Evolutionary conservation across 208 protist species (phyloP).

Genomic region (Acanthamoeba royreba): DNA sequence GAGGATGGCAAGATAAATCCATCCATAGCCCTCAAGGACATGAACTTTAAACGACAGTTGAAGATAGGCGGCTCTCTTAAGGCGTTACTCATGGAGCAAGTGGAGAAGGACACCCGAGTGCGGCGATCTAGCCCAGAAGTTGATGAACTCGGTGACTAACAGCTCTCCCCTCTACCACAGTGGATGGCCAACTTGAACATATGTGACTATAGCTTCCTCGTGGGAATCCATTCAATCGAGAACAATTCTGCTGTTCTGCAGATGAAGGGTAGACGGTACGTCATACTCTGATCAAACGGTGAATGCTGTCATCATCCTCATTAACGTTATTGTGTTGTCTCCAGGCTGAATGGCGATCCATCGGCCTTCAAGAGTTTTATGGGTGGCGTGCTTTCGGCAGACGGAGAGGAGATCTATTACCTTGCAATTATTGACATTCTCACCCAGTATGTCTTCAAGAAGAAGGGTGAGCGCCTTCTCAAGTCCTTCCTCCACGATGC

Average conservation of each 20-base stretch:
- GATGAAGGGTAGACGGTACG: background rate
- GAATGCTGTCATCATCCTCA: background rate
- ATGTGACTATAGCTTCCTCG: constrained; percentile 48
- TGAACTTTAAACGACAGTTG: constrained; percentile 52
- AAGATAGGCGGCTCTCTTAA: background rate
- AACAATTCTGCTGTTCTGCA: background rate
- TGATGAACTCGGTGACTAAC: background rate
- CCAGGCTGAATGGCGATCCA: background rate
- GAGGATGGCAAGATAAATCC: constrained; percentile 30
- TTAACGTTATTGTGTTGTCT: background rate
- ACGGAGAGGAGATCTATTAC: constrained; percentile 44
- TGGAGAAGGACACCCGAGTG: constrained; percentile 54
- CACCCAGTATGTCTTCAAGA: constrained; percentile 46
- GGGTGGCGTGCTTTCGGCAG: constrained; percentile 12
- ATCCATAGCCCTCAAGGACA: constrained; percentile 43
- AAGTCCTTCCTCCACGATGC: constrained; percentile 43
- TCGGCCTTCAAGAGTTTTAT: constrained; percentile 24
- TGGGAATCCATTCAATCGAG: background rate
- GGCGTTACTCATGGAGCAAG: constrained; percentile 49
- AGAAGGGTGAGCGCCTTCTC: constrained; percentile 47
- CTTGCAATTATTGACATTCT: constrained; percentile 40
- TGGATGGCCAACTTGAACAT: constrained; percentile 50
- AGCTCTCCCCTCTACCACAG: background rate
- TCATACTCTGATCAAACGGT: background rate
- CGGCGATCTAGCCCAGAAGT: too few species aligned